Percentiles rank a stretch among this genome's conserved stretches.
phyloP scores from a whole-genome alignment of 306 rosid species.

The Casuarina cunninghamiana region DNA sequence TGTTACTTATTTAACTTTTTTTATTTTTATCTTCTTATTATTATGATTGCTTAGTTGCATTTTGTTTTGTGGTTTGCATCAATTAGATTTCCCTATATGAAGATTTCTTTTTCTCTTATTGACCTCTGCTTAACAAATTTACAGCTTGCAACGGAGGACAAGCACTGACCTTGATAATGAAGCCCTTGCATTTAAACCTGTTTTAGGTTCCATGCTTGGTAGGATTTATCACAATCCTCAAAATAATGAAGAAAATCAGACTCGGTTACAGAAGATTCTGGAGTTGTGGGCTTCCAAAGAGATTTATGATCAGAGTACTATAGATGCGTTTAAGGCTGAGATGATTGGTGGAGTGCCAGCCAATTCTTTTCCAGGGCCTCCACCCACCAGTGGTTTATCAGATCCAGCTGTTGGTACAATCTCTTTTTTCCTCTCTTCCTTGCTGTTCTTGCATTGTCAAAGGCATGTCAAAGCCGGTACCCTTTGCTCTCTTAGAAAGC shows the following conservation, averaged over 20 bases:
- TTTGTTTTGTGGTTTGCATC: background rate
- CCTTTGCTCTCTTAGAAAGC: background rate
- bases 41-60: constrained; percentile 4
- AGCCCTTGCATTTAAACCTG: constrained; percentile 81
- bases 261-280: constrained; percentile 80
- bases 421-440: background rate
- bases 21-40: background rate
- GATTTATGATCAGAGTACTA: constrained; percentile 77
- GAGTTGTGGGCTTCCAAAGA: constrained; percentile 93
- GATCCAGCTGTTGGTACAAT: constrained; percentile 64
- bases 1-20: background rate
- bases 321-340: constrained; percentile 64
- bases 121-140: constrained; percentile 28
- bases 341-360: constrained; percentile 76
- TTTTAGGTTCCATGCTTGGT: constrained; percentile 89
- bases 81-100: background rate
- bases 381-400: constrained; percentile 48
- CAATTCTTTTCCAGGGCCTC: constrained; percentile 54
- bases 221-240: constrained; percentile 93
- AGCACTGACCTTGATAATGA: constrained; percentile 73
- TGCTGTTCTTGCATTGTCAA: constrained; percentile 1
- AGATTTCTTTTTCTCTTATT: constrained; percentile 15
- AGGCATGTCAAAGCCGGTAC: constrained; percentile 3
- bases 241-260: constrained; percentile 79
- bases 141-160: constrained; percentile 70